These are phyloP conservation scores for Pneumocystis canis DNA, from an alignment of 1,139 yeast genomes.

Conservation along the genomic window DNA sequence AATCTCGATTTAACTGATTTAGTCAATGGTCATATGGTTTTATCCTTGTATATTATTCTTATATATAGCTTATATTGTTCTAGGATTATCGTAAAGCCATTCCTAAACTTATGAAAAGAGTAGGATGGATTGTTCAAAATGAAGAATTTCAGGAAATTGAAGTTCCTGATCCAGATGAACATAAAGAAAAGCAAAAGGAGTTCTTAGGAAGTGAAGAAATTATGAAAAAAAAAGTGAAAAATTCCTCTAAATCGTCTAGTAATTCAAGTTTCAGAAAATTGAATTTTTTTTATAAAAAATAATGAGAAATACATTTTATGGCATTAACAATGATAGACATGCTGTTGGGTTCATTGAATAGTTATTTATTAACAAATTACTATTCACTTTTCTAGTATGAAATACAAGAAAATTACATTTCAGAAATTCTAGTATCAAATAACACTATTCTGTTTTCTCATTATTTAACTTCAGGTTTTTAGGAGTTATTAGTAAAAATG, in stretches of 20 bases:
- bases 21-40: conserved; percentile 89
- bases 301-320: background rate
- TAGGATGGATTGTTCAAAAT: conserved; percentile 70
- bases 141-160: conserved; percentile 94
- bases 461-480: too few relatives aligned
- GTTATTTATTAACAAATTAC: background rate
- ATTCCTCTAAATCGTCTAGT: background rate
- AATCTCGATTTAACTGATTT: conserved; percentile 74
- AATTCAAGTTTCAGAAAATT: background rate
- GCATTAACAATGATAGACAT: background rate
- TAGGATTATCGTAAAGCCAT: conserved; percentile 63
- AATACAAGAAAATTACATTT: background rate
- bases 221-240: background rate
- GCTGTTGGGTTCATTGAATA: background rate
- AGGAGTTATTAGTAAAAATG: too few relatives aligned
- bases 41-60: background rate
- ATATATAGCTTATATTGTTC: background rate
- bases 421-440: background rate
- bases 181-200: background rate
- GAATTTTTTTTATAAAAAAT: background rate
- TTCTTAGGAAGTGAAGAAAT: background rate
- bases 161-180: conserved; percentile 67
- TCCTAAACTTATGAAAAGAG: conserved; percentile 54
- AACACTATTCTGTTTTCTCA: too few relatives aligned
- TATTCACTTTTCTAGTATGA: background rate